Evolutionary conservation across 2,329 filamentous ascomycete species (phyloP).

Genomic region (Aureobasidium sp.): DNA sequence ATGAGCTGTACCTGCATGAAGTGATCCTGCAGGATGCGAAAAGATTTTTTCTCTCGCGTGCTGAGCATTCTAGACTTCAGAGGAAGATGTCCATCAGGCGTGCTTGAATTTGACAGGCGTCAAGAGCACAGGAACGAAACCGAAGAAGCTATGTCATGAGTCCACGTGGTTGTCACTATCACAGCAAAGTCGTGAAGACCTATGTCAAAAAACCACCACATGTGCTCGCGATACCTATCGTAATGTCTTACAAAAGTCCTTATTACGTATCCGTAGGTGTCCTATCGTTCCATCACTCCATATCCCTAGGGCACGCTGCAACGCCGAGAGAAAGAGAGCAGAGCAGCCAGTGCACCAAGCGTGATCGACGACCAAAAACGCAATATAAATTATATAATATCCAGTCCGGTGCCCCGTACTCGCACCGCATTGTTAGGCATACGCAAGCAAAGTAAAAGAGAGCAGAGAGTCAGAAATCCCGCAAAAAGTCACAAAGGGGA

Average conservation of each 20-base stretch:
- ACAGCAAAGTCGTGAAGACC: neutral
- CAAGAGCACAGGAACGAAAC: neutral
- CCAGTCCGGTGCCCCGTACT: neutral
- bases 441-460: neutral
- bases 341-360: too few species aligned
- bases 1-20: too few species aligned
- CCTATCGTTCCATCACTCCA: neutral
- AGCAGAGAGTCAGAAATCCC: neutral
- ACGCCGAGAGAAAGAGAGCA: neutral
- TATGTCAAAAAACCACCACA: neutral
- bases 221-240: neutral
- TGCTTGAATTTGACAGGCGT: neutral
- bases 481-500: neutral
- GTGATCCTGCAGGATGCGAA: too few species aligned
- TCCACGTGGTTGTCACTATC: neutral
- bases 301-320: neutral
- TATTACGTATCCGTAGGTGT: neutral
- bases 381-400: too few species aligned
- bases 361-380: too few species aligned
- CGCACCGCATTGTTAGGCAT: neutral
- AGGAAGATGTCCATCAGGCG: too few species aligned
- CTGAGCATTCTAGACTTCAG: too few species aligned
- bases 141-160: neutral
- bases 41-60: neutral
- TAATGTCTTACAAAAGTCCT: neutral